A percentile compares a stretch with the other conserved stretches of the same genome.
Conservation (phyloP, 345 rosid species). For the Eucalyptus regnans region DNA sequence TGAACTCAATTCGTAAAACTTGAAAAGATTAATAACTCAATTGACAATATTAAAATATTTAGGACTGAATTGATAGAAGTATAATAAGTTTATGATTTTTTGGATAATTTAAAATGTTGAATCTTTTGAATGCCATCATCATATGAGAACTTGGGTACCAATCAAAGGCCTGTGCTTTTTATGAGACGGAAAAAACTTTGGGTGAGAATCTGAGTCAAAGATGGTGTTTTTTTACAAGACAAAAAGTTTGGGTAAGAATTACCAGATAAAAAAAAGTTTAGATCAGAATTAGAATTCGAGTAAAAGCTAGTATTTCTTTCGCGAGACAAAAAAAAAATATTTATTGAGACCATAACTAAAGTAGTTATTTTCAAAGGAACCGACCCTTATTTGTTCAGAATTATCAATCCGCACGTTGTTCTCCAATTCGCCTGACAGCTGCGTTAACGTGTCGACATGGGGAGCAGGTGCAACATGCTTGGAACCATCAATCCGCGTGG, state of each 20-base stretch:
- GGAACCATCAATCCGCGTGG: no score
- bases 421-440: no score
- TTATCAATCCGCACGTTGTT: no score
- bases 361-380: no score
- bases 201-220: not conserved
- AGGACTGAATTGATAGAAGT: accelerated
- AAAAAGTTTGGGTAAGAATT: not conserved
- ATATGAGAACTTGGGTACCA: not conserved
- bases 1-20: no score
- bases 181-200: not conserved
- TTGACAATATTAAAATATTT: accelerated
- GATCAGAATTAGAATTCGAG: not conserved
- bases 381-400: no score
- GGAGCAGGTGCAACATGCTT: no score
- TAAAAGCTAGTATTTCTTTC: not conserved
- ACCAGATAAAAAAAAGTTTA: not conserved
- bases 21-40: accelerated
- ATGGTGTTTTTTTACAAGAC: accelerated
- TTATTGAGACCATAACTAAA: no score
- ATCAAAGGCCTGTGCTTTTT: accelerated
- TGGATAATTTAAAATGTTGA: accelerated
- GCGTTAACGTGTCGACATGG: no score
- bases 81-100: accelerated
- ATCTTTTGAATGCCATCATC: no score
- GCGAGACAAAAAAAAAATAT: not conserved